Percentiles rank a stretch among this genome's conserved stretches.
phyloP scores from a whole-genome alignment of 106 monocot species.

The Dendrobium catenatum region DNA sequence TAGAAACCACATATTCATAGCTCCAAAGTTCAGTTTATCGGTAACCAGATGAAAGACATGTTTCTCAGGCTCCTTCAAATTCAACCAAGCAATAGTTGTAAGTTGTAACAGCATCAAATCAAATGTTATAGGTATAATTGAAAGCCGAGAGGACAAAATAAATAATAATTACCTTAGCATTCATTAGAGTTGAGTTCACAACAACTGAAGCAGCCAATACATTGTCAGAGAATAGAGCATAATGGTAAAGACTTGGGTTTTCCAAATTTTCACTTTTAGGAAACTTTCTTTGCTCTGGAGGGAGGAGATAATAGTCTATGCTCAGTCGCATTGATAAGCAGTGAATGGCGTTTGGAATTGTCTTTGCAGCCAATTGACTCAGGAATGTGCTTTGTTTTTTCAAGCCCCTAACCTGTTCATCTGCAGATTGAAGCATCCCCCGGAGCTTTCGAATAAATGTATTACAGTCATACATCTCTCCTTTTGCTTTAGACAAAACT shows the following conservation, averaged over 20 bases:
- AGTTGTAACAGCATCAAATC: neutral
- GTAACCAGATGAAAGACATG: constrained; percentile 82
- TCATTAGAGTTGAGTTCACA: constrained; percentile 77
- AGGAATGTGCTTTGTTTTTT: constrained; percentile 77
- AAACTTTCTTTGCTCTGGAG: constrained; percentile 59
- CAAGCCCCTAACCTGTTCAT: constrained; percentile 59
- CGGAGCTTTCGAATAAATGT: constrained; percentile 46
- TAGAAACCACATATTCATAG: constrained; percentile 87
- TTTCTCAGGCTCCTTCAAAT: constrained; percentile 67
- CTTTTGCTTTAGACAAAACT: constrained; percentile 57
- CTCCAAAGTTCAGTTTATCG: constrained; percentile 81
- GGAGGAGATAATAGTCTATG: constrained; percentile 64
- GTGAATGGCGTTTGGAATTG: constrained; percentile 72
- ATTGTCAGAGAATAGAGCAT: constrained; percentile 81
- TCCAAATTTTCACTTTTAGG: constrained; percentile 62
- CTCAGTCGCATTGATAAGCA: constrained; percentile 71
- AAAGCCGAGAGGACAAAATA: neutral
- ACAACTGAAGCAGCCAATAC: constrained; percentile 79
- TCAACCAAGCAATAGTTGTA: neutral
- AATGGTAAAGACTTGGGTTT: constrained; percentile 60
- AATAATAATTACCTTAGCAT: constrained; percentile 47
- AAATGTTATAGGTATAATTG: neutral
- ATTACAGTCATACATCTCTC: constrained; percentile 58
- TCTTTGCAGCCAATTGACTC: constrained; percentile 76
- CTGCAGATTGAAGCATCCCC: constrained; percentile 74